Evolutionary conservation across 1,139 yeast genomes (phyloP), one percentile per base, ranked within the genome.

Genomic region (Sugiyamaella castrensis): DNA sequence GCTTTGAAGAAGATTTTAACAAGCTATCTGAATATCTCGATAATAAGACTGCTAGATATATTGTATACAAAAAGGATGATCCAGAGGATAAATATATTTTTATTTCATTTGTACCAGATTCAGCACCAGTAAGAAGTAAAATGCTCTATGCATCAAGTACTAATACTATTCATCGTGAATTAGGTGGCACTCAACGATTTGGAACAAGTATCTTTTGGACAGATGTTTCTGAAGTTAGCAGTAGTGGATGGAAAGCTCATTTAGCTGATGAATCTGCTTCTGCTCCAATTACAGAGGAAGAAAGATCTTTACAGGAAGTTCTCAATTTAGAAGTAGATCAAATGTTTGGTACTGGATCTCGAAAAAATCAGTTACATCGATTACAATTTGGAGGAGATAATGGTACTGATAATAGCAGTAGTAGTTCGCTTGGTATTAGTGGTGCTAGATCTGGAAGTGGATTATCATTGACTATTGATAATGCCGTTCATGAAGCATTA

Each of bases 61-160:
- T 87, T 34, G 67, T 87, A 8, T 61, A 83, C 37, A 73, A 75
- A 46, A 67, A 71, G 40, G 72, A 66, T 33, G 61, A 54, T 2
- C 59, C 63, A 8, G 64, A 62, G 9, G 57, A 50, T 27, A 40
- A 49, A 24, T 74, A 71, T 54, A 74, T 80, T 3, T 89, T 92
- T 61, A 76, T 89, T 41, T 81, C 94, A 37, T 91, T 77, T 70
- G 92, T 92, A 43, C 98, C 98, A 0, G 97, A 92, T 65, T 67
- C 69, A 43, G 89, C 97, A 10, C 82, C 84, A 7, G 91, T 92
- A 32, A 78, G 91, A 52, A 77, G 80, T 52, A 92, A 92, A 66
- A 92, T 92, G 98, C 74, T 92, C 48, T 94, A 91, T 67, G 98
- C 98, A 2, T 85, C 96, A 2, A 83, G 95, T 15, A 87, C 87